Base-by-base conservation (phyloP, 2,329 filamentous ascomycete species). In the Talaromyces funiculosus region DNA sequence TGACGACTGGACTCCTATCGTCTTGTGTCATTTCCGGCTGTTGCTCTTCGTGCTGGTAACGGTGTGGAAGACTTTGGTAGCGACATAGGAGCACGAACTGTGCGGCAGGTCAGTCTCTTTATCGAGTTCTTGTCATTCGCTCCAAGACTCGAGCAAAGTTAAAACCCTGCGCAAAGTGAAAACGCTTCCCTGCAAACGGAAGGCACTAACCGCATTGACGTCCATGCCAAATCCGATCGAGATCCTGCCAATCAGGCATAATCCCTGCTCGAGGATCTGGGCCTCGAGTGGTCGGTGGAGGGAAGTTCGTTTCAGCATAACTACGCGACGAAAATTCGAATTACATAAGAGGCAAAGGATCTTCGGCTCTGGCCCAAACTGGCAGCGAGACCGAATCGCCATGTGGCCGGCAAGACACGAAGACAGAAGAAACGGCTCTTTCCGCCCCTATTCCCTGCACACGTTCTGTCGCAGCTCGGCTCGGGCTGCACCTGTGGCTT, bases 1-100 rank as follows among this genome's bases (percentile, higher is more conserved):
- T 72, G 53, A 74, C 73, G 16, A 67, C 59, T 58, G 66, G 55
- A 60, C 72, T 73, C 62, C 71, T 68, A 59, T 71, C 71, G 47
- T 70, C 67, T 31, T n/a, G n/a, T n/a, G 51, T 33, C 51, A 53
- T 53, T 38, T 53, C 31, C 16, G 12, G 12, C n/a, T 24, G 4
- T 24, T 53, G 18, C 10, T 38, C 9, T n/a, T 26, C 20, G 14
- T 38, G 3, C 33, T 24, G 12, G 31, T 20, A 14, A 53, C 3
- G 16, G 14, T 2, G 18, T 4, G 3, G 29, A 24, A 24, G 31
- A 24, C 20, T 38, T 10, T 16, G 7, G 14, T 26, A 9, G 33
- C 10, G n/a, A 31, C 3, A 35, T 18, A 16, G 24, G 37, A 20
- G 31, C 31, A 37, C 16, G 20, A 26, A n/a, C n/a, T n/a, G n/a